A percentile compares a stretch with the other conserved stretches of the same genome.
phyloP scores from a whole-genome alignment of 2,329 filamentous ascomycete genomes.

The Fulvia fulva region DNA sequence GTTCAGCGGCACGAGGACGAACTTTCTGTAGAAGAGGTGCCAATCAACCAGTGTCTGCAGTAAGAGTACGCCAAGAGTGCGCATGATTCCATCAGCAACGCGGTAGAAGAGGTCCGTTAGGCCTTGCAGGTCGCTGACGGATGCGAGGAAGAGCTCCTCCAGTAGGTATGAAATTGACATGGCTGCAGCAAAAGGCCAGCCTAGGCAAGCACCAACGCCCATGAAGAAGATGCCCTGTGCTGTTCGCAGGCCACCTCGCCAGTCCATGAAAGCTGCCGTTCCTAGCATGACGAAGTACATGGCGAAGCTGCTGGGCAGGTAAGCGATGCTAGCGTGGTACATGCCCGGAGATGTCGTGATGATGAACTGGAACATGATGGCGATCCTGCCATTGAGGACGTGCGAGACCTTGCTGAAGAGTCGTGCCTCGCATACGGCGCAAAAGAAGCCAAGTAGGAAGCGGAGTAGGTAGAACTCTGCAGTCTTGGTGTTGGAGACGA shows the following conservation, averaged over 20 bases:
- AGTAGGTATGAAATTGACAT: conserved; percentile 74
- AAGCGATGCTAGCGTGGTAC: conserved; percentile 85
- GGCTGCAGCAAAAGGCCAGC: conserved; percentile 91
- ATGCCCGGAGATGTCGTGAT: conserved; percentile 80
- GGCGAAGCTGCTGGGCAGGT: conserved; percentile 88
- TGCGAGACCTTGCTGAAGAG: conserved; percentile 39
- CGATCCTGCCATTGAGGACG: conserved; percentile 53
- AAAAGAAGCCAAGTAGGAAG: conserved; percentile 67
- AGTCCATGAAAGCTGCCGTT: conserved; percentile 85
- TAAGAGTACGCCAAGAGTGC: conserved; percentile 64
- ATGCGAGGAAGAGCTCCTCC: conserved; percentile 64
- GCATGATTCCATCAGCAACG: conserved; percentile 63
- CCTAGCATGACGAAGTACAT: conserved; percentile 93
- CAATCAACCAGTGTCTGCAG: conserved; percentile 69
- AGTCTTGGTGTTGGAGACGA: conserved; percentile 42
- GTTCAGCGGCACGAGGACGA: conserved; percentile 78
- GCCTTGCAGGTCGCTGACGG: conserved; percentile 35
- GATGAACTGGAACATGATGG: conserved; percentile 75
- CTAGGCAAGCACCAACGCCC: conserved; percentile 75
- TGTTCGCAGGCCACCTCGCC: conserved; percentile 73
- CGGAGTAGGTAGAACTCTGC: conserved; percentile 85
- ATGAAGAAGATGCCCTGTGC: conserved; percentile 87
- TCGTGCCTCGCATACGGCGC: conserved; percentile 76
- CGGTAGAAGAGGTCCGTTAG: conserved; percentile 57
- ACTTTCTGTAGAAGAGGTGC: conserved; percentile 83